Base-by-base conservation (phyloP, 2,329 filamentous ascomycete genomes). In the Nemania sp. region DNA sequence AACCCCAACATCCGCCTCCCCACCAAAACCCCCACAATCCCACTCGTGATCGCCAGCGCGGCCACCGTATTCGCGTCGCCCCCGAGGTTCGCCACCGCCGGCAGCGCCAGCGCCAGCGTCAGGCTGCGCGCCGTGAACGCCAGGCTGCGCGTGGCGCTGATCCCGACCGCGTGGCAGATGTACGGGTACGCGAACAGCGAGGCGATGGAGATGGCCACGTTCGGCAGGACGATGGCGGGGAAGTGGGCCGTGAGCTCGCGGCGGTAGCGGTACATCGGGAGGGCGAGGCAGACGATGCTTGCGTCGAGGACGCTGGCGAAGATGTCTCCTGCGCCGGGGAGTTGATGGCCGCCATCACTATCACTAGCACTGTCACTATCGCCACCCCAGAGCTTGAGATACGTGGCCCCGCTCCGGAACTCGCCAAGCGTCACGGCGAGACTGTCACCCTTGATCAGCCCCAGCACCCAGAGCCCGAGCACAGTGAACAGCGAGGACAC, bases 261-360 rank as follows among this genome's bases (percentile, higher is more conserved):
- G 2, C 87, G 84, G 77, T 89, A 89, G 64, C 85, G 84, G 75
- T 86, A 89, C 86, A 89, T 89, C 0, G 88, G 87, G 20, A 90
- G 77, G 1, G 87, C 87, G 2, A 90, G 82, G 1, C 86, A 82
- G 0, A 89, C 85, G 70, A 90, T 89, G 68, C 82, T 83, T 6
- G 86, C 87, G 72, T 90, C 87, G 1, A 90, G 82, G 5, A 85
- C 76, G 49, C 83, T 86, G 69, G 81, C 78, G 67, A 89, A 84
- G 24, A 89, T 73, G 70, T 90, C 87, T 22, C 86, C 88, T 0
- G 88, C 87, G 7, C 88, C 88, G 0, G 87, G 86, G 1, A 77
- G 72, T n/a, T 22, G 26, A 11, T 59, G 8, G 24, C 13, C 18
- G 3, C 80, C 77, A 13, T 80, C n/a, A n/a, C n/a, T n/a, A n/a